Evolutionary conservation across 352 stramenopile genomes (phyloP), one percentile per base, ranked within the genome.

Genomic region (Halophytophthora polymorphica): DNA sequence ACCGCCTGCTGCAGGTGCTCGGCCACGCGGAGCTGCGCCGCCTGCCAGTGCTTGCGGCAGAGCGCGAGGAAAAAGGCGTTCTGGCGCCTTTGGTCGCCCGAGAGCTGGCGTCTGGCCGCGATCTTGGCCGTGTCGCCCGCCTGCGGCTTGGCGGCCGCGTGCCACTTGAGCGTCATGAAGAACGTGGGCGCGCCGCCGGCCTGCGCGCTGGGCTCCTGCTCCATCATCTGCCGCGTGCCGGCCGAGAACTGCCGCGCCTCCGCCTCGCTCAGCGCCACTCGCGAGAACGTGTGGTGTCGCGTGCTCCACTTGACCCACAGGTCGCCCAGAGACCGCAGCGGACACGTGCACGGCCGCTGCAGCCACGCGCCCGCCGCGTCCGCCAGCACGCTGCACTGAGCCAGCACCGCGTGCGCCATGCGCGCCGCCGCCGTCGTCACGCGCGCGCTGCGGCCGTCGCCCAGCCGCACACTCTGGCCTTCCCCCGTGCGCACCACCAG

Each of bases 71-170:
- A 92, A 42, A 91, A 77, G 34, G 68, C 64, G 28, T 93, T 92
- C 42, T 90, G 81, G 40, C 71, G 69, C 60, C 91, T 93, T 43
- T 93, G 80, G 58, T 93, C 83, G 0, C 50, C 25, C 13, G 80
- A 84, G 42, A 93, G 73, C 40, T 48, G 45, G 28, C 81, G 68
- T 1, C 83, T 71, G 15, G 81, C 81, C 0, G 83, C 81, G 31
- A 93, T 92, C 59, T 92, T 93, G 34, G 83, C 83, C 8, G 81
- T 93, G 54, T 93, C 83, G 8, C 81, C 83, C 46, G 91, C 91
- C 36, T 92, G 81, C 8, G 75, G 74, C 58, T 93, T 93, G 41
- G 73, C 81, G 6, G 83, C 81, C 18, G 83, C 66, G 45, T 89
- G 83, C 80, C 83, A 93, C 61, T 93, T 93, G 48, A 93, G 70